A percentile compares a stretch with the other conserved stretches of the same genome.
These are phyloP conservation scores for Phytopythium litorale DNA, from an alignment of 352 stramenopile genomes.

Conservation along the genomic window DNA sequence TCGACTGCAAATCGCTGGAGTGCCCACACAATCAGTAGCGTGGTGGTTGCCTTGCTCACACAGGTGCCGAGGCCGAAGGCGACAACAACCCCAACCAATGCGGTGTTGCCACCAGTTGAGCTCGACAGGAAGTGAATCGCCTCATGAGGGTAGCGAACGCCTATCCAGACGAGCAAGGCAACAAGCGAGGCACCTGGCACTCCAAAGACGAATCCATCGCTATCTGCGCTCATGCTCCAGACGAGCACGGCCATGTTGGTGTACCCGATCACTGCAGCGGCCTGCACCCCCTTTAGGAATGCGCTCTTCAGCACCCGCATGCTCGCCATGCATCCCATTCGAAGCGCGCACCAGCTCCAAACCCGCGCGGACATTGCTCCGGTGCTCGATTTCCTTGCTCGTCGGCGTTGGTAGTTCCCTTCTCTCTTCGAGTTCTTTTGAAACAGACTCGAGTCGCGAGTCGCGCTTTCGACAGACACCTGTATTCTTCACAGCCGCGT, in stretches of 20 bases:
- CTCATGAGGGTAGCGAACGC: background rate
- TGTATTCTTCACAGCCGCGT: too few relatives aligned
- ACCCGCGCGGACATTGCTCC: background rate
- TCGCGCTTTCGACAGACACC: too few relatives aligned
- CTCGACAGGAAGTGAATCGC: background rate
- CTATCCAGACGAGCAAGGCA: background rate
- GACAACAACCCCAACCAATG: background rate
- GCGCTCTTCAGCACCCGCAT: background rate
- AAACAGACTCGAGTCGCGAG: background rate
- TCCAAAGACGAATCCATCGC: background rate
- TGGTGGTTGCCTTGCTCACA: background rate
- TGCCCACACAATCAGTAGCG: background rate
- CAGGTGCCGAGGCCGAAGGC: background rate
- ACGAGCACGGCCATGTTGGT: background rate
- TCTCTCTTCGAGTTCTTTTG: background rate
- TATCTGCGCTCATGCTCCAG: background rate
- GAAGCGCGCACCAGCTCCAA: background rate
- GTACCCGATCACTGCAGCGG: background rate
- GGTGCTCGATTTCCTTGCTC: too few relatives aligned
- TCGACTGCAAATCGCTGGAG: background rate
- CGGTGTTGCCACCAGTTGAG: background rate
- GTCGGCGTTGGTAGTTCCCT: background rate
- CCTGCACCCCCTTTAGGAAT: background rate
- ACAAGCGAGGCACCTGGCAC: background rate
- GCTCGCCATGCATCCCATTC: background rate